Evolutionary conservation across 2,329 filamentous ascomycete genomes (phyloP), one percentile per base, ranked within the genome.

Genomic region (Aspergillus versicolor): DNA sequence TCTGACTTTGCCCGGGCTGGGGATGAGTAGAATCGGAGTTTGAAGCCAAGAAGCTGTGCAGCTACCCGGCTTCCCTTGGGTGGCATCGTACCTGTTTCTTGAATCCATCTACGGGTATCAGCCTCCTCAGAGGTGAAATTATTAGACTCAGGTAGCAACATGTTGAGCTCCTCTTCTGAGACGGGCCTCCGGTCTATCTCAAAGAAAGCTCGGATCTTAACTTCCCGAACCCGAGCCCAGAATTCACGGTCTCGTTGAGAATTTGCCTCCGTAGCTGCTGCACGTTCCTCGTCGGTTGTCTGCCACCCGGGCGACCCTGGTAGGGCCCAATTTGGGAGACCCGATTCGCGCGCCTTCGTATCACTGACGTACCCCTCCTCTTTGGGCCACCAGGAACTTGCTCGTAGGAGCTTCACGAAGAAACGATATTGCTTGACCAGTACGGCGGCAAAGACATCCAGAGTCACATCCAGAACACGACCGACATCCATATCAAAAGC

Each of bases 401-500:
- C 87, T 57, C 93, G 84, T 22, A 99, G 80, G 47, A 97, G 87
- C 71, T 96, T 96, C 71, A 97, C 88, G 68, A 97, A 97, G 76
- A 97, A 99, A 32, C 89, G 87, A 71, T 88, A 92, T 64, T 96
- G 91, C 70, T 95, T 95, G 67, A 99, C 90, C 52, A 99, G 84
- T 1, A 96, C 88, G 12, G 92, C 91, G 1, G 94, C 94, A 69
- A 96, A 96, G 32, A 97, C 92, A 70, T 99, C 94, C 17, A 99
- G 82, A 0, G 92, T 95, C 21, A 97, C 91, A 72, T 99, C 94
- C 11, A 99, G 82, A 4, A 95, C 93, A 68, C 95, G 86, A 48
- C 94, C 95, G 38, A 97, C 94, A 71, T 99, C 94, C 61, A 99
- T 82, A 73, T 99, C 93, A 69, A 99, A 99, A 7, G 94, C 94